Percentiles rank a stretch among this genome's conserved stretches.
phyloP scores from a whole-genome alignment of 495 filamentous ascomycete genomes.

The Cercophora scortea region DNA sequence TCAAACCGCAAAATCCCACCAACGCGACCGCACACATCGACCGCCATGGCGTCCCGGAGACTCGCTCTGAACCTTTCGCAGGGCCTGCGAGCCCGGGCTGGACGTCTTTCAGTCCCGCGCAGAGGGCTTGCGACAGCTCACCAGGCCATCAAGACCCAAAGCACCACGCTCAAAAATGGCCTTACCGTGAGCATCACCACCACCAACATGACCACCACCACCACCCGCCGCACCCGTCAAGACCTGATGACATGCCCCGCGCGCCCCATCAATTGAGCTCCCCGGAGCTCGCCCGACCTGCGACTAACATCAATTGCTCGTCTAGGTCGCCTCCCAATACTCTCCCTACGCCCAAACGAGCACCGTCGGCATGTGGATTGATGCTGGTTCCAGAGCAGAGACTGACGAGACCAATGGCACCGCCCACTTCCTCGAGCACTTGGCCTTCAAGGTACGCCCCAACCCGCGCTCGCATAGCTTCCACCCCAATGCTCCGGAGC shows the following conservation, averaged over 20 bases:
- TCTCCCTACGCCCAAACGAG: slow-evolving; percentile 98
- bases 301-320: slow-evolving; percentile 30
- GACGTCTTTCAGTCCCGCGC: slow-evolving; percentile 58
- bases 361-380: slow-evolving; percentile 98
- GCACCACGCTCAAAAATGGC: slow-evolving; percentile 92
- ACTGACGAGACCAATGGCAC: slow-evolving; percentile 98
- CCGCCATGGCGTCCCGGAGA: slow-evolving; percentile 86
- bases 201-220: not conserved
- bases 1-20: slow-evolving; percentile 39
- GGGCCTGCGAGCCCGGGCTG: slow-evolving; percentile 75
- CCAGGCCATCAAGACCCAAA: slow-evolving; percentile 73
- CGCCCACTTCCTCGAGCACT: slow-evolving; percentile 97
- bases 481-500: not conserved
- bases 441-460: slow-evolving; percentile 88
- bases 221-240: no score
- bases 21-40: slow-evolving; percentile 24
- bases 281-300: not conserved
- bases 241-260: no score
- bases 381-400: slow-evolving; percentile 96
- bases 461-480: not conserved
- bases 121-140: slow-evolving; percentile 78
- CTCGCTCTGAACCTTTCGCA: slow-evolving; percentile 82
- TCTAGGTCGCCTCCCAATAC: slow-evolving; percentile 91
- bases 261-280: slow-evolving; percentile 21
- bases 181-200: slow-evolving; percentile 65